phyloP scores from a whole-genome alignment of 2,329 filamentous ascomycete genomes.

The Epichloe amarillans region DNA sequence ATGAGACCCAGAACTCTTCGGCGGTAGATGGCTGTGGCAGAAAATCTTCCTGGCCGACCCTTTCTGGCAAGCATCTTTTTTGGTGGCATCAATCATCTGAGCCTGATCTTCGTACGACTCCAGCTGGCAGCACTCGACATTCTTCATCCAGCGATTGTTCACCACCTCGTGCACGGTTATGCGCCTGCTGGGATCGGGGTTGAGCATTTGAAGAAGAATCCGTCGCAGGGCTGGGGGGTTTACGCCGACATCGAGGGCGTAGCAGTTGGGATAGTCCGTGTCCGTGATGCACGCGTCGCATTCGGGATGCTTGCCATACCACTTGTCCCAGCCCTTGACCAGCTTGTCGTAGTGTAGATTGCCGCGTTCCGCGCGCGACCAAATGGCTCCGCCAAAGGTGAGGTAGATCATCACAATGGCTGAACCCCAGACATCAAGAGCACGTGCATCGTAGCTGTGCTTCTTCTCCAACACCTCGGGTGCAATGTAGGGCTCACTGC shows the following conservation, averaged over 20 bases:
- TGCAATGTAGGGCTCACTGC: conserved; percentile 75
- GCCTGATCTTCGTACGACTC: conserved; percentile 54
- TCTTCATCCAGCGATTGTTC: conserved; percentile 58
- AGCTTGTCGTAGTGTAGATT: conserved; percentile 51
- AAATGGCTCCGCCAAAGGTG: conserved; percentile 58
- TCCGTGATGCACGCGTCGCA: conserved; percentile 32
- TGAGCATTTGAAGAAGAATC: conserved; percentile 67
- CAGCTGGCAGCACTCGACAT: conserved; percentile 65
- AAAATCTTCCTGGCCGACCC: conserved; percentile 36
- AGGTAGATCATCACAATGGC: conserved; percentile 74
- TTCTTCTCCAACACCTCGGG: conserved; percentile 68
- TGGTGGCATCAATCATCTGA: conserved; percentile 48
- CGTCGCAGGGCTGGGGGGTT: conserved; percentile 59
- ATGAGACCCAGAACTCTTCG: conserved; percentile 30
- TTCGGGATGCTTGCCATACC: conserved; percentile 41
- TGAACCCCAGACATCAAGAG: conserved; percentile 75
- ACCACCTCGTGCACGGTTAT: conserved; percentile 56
- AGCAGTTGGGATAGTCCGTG: conserved; percentile 50
- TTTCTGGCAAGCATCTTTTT: conserved; percentile 33
- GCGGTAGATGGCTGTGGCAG: conserved; percentile 45
- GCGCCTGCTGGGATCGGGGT: conserved; percentile 61
- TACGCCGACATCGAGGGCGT: conserved; percentile 50
- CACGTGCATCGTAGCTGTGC: conserved; percentile 55
- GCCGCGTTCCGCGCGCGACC: conserved; percentile 51
- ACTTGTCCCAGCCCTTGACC: conserved; percentile 54